phyloP scores from a whole-genome alignment of 257 asterid genomes.

The Solanum sitiens region DNA sequence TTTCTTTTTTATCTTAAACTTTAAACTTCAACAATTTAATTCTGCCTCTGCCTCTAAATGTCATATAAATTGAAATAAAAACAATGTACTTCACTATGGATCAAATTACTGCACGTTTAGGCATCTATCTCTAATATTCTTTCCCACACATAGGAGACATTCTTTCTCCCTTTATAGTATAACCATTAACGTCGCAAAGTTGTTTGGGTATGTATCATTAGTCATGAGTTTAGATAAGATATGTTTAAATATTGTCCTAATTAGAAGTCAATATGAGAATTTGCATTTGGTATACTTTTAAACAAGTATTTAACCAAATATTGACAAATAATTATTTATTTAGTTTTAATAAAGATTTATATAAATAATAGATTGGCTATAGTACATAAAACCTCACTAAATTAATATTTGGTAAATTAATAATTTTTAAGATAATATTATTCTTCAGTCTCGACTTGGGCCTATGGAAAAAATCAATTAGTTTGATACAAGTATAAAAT shows the following conservation, averaged over 20 bases:
- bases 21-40: background rate
- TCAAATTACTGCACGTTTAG: background rate
- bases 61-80: background rate
- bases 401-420: too few species aligned
- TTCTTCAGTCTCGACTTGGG: too few species aligned
- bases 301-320: background rate
- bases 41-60: background rate
- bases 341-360: background rate
- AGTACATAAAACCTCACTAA: background rate
- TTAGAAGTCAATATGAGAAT: background rate
- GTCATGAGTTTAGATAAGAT: background rate
- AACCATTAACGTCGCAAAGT: background rate
- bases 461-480: too few species aligned
- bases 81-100: background rate
- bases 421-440: too few species aligned
- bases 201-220: background rate
- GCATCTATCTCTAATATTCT: background rate
- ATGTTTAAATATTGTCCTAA: background rate
- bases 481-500: too few species aligned
- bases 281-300: background rate
- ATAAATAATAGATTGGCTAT: background rate
- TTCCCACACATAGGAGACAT: background rate
- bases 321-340: background rate
- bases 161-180: background rate
- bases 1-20: too few species aligned